These are phyloP conservation scores for Nepenthes gracilis DNA, from an alignment of 148 eudicot species.

Conservation along the genomic window DNA sequence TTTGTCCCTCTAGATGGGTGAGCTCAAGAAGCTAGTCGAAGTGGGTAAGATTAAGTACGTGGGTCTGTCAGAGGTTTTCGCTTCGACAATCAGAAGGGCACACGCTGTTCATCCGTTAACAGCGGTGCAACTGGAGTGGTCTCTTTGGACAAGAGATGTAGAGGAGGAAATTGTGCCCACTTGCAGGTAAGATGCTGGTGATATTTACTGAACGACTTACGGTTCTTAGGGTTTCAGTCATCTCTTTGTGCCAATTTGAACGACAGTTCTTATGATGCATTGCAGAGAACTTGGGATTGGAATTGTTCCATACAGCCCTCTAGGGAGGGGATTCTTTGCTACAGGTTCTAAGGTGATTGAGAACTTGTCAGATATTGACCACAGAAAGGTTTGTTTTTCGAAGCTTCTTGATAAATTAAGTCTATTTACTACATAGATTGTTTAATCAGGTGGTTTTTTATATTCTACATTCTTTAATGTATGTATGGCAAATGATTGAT, in stretches of 20 bases:
- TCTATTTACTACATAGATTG: too few species aligned
- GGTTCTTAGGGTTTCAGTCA: neutral
- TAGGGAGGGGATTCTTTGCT: slow-evolving; percentile 10
- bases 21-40: slow-evolving; percentile 11
- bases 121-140: slow-evolving; percentile 12
- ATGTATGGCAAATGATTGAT: too few species aligned
- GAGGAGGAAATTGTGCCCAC: slow-evolving; percentile 11
- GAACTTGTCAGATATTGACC: neutral
- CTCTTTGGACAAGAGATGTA: slow-evolving; percentile 10
- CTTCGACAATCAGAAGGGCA: slow-evolving; percentile 14
- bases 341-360: slow-evolving; percentile 2
- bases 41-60: slow-evolving; percentile 10
- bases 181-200: slow-evolving; percentile 3
- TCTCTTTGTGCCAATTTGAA: neutral
- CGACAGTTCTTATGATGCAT: neutral
- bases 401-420: neutral
- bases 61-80: slow-evolving; percentile 5
- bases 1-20: slow-evolving; percentile 5
- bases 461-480: too few species aligned
- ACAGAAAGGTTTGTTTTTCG: slow-evolving; percentile 2
- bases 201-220: neutral
- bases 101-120: slow-evolving; percentile 12
- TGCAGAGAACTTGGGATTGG: slow-evolving; percentile 15
- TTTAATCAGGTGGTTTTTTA: too few species aligned
- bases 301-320: slow-evolving; percentile 13